Evolutionary conservation across 129 eudicot species (phyloP).

Genomic region (Helianthus annuus): DNA sequence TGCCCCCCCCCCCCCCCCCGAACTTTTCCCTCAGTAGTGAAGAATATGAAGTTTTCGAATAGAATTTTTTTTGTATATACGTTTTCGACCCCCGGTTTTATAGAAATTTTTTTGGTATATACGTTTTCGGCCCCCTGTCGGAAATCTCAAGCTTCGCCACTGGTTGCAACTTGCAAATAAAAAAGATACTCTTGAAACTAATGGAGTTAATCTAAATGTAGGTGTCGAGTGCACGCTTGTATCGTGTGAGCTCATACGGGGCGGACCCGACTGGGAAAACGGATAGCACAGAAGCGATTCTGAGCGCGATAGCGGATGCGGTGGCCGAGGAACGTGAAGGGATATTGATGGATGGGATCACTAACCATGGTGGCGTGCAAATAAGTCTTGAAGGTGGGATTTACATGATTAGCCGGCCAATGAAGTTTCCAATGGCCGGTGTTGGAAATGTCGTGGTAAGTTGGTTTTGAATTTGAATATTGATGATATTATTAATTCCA

Average conservation of each 20-base stretch:
- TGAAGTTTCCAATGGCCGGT: conserved; percentile 62
- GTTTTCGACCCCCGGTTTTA: too few relatives aligned
- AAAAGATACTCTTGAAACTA: not conserved
- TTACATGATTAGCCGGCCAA: conserved; percentile 72
- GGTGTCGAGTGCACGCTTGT: conserved; percentile 42
- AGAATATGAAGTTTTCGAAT: too few relatives aligned
- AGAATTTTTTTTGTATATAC: too few relatives aligned
- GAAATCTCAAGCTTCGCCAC: too few relatives aligned
- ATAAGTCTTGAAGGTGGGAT: conserved; percentile 81
- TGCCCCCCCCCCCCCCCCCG: too few relatives aligned
- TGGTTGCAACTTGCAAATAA: not conserved
- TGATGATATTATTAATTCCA: not conserved
- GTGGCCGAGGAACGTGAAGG: conserved; percentile 47
- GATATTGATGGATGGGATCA: conserved; percentile 62
- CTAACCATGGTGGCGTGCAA: conserved; percentile 77
- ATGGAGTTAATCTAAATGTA: not conserved
- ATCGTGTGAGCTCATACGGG: conserved; percentile 73
- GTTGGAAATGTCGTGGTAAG: conserved; percentile 72
- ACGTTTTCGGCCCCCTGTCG: too few relatives aligned
- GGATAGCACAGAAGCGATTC: conserved; percentile 83
- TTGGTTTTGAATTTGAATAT: conserved; percentile 11
- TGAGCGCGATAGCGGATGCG: conserved; percentile 66
- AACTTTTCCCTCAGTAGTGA: too few relatives aligned
- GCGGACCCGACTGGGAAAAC: conserved; percentile 88
- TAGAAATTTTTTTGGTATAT: too few relatives aligned